A percentile compares a stretch with the other conserved stretches of the same genome.
Conservation (phyloP, 208 protist species). For the Trypanosoma congolense region DNA sequence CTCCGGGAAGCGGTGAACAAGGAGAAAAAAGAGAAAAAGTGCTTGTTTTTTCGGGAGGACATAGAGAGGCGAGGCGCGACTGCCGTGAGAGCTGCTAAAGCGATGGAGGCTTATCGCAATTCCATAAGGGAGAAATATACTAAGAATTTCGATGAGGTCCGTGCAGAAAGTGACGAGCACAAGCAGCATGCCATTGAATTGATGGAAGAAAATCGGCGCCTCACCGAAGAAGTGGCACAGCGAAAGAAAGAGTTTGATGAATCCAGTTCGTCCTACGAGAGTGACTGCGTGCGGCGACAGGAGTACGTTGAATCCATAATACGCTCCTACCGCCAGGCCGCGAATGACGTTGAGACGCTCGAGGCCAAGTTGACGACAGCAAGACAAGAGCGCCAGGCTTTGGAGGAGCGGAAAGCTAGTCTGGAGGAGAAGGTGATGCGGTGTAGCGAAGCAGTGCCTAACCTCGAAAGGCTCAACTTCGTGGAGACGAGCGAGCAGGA, state of each 20-base stretch:
- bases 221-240: conserved; percentile 36
- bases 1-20: conserved; percentile 22
- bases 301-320: conserved; percentile 50
- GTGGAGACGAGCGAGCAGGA: conserved; percentile 52
- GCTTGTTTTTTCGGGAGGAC: conserved; percentile 42
- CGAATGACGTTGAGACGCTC: conserved; percentile 44
- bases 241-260: conserved; percentile 59
- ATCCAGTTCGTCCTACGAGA: conserved; percentile 34
- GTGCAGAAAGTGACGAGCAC: conserved; percentile 35
- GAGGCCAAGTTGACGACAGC: conserved; percentile 43
- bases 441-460: conserved; percentile 60
- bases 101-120: conserved; percentile 58
- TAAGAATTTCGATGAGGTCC: conserved; percentile 41
- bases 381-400: conserved; percentile 39
- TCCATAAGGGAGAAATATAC: conserved; percentile 33
- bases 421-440: conserved; percentile 60
- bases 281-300: conserved; percentile 29
- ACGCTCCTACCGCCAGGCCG: conserved; percentile 28
- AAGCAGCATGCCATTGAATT: conserved; percentile 28
- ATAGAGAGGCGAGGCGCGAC: conserved; percentile 43
- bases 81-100: conserved; percentile 35
- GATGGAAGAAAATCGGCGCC: conserved; percentile 45
- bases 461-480: conserved; percentile 40
- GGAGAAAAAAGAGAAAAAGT: conserved; percentile 35
- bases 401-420: conserved; percentile 25